Evolutionary conservation across 2,329 filamentous ascomycete species (phyloP), one percentile per base, ranked within the genome.

Genomic region (Ramularia collo-cygni): DNA sequence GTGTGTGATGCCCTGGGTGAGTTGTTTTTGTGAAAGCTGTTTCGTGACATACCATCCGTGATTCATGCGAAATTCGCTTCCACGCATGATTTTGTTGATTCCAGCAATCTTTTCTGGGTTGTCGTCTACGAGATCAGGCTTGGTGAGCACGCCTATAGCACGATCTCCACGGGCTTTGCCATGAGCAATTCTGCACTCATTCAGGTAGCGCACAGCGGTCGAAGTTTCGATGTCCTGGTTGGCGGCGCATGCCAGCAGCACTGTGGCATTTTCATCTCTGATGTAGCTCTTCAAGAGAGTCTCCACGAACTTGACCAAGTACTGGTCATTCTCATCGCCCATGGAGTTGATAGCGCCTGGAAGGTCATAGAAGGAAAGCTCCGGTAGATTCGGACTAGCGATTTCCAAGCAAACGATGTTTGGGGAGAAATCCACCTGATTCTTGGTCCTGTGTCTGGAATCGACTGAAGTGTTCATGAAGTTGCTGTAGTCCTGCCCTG

Each of bases 311-410:
- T 72, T 68, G 9, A 89, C 81, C 0, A 90, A 66, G 41, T 84
- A 84, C 8, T 75, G 69, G 12, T 89, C 79, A 2, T 76, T 68
- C 1, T 38, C 46, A 6, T 78, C 70, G 2, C 78, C 76, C 0
- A 81, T 74, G 6, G 81, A 81, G 14, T 79, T 77, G 46, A 94
- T 90, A 0, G 93, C 78, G 0, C 88, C 88, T 0, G 88, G 88
- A 1, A 95, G 70, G 45, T 95, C 88, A 45, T 85, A 90, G 52
- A 95, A 93, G 0, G 82, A 86, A 0, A 95, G 59, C 4, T 85
- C 79, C 0, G 85, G 81, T 0, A 90, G 71, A 0, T 70, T 71
- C 0, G 83, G 83, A 0, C 81, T 83, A 0, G 77, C 77, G 17
- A 95, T 87, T 37, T 87, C 76, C 0, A 95, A 67, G 0, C 80